Base-by-base conservation (phyloP, 225 moss, liverwort and hornwort species). In the Asterella californica region DNA sequence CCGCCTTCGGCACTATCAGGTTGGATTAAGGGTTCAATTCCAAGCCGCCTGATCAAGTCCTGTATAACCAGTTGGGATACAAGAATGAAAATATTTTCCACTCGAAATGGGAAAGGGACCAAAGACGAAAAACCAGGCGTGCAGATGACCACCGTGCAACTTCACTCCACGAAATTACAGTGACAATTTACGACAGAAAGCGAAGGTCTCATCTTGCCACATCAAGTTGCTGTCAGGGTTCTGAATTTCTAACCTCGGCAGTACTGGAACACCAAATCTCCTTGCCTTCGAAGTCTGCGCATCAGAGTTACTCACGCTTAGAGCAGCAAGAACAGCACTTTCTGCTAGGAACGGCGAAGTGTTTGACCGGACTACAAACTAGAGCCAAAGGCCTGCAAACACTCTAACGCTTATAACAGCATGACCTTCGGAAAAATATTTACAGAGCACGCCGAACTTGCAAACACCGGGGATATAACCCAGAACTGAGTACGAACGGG, bases 1-100 rank as follows among this genome's bases (percentile, higher is more conserved):
- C 50, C 74, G 17, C 84, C 82, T 21, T 78, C 59, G 63, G 85
- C 86, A 63, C 89, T 91, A 57, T 91, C 88, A 0, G 92, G 92
- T 80, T 85, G 77, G 81, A 99, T 99, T n/a, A 95, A 89, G 30
- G 93, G 89, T 81, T 99, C 97, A 72, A 95, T 88, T 33, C 93
- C 95, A 77, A 93, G 87, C 45, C 95, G 90, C 87, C 92, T 87
- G 87, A 90, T 89, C 66, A 99, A 93, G 80, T 99, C 97, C 97
- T 99, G 89, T 78, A 85, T 29, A 65, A 54, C 78, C n/a, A 74
- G 22, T 77, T 33, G 19, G n/a, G 12, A 18, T 0, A 21, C 11
- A 61, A 22, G 22, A 65, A 50, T 25, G 27, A 72, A 24, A 27
- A 29, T 5, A 47, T 14, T 25, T n/a, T 29, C 0, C 27, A 36